Evolutionary conservation across 2,329 filamentous ascomycete species (phyloP).

Genomic region (Trichoderma gracile): DNA sequence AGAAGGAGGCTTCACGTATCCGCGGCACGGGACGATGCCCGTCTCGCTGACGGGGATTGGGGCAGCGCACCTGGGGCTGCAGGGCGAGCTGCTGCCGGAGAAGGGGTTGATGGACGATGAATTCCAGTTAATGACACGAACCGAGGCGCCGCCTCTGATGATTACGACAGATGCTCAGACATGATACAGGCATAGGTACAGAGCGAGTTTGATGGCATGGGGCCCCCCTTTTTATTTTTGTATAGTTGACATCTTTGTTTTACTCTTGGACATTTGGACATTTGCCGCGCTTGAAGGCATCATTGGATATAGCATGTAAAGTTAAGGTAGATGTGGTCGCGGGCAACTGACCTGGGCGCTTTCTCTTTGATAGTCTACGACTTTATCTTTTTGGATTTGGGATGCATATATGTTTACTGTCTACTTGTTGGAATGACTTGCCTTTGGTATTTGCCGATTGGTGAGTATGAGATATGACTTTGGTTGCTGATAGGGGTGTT

Average conservation of each 20-base stretch:
- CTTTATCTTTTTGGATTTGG: too few relatives aligned
- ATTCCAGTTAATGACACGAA: constrained; percentile 25
- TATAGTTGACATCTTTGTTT: neutral
- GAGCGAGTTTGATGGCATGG: neutral
- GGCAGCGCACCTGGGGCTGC: constrained; percentile 30
- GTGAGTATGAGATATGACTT: constrained; percentile 19
- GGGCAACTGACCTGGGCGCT: constrained; percentile 26
- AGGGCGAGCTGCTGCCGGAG: constrained; percentile 29
- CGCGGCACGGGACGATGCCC: constrained; percentile 26
- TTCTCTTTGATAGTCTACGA: constrained; percentile 3
- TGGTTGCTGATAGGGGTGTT: neutral
- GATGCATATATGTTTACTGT: too few relatives aligned
- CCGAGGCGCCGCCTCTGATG: constrained; percentile 28
- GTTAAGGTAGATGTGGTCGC: constrained; percentile 21
- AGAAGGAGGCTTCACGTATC: constrained; percentile 5
- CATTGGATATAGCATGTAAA: neutral
- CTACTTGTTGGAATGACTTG: neutral
- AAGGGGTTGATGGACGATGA: constrained; percentile 28
- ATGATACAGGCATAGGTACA: constrained; percentile 13
- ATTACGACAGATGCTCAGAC: constrained; percentile 30
- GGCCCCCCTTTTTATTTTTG: too few relatives aligned
- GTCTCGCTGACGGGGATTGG: constrained; percentile 33
- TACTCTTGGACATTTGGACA: neutral
- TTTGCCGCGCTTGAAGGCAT: neutral
- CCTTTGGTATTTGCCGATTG: neutral